phyloP scores from a whole-genome alignment of 129 eudicot species.

The Ambrosia trifida region DNA sequence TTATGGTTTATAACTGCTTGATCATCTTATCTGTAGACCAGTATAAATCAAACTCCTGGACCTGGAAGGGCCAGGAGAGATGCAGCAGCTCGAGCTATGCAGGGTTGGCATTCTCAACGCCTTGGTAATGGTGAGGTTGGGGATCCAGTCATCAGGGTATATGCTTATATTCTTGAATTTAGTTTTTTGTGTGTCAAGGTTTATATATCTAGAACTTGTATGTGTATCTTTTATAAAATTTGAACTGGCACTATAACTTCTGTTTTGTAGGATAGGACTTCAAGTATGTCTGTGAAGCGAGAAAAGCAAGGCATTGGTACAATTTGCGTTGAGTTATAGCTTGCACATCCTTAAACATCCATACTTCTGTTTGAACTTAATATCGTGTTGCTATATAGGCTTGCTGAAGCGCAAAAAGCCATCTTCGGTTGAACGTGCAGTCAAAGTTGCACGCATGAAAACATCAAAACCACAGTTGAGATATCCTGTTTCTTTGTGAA shows the following conservation, averaged over 20 bases:
- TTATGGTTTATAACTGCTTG: background rate
- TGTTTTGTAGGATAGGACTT: slow-evolving; percentile 65
- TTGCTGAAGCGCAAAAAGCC: slow-evolving; percentile 73
- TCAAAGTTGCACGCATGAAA: slow-evolving; percentile 58
- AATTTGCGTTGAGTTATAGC: slow-evolving; percentile 18
- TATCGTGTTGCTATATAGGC: slow-evolving; percentile 43
- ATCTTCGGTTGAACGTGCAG: slow-evolving; percentile 62
- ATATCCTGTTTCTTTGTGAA: slow-evolving; percentile 28
- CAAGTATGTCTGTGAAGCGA: slow-evolving; percentile 50
- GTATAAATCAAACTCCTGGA: slow-evolving; percentile 66
- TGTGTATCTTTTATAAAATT: slow-evolving; percentile 5
- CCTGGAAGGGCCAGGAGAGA: slow-evolving; percentile 93
- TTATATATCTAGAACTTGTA: background rate
- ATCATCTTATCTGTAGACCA: slow-evolving; percentile 41
- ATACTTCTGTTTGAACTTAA: slow-evolving; percentile 5
- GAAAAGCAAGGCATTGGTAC: slow-evolving; percentile 86
- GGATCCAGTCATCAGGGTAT: slow-evolving; percentile 85
- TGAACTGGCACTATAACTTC: slow-evolving; percentile 2
- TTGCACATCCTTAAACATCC: slow-evolving; percentile 1
- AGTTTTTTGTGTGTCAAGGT: background rate
- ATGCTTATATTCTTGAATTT: slow-evolving; percentile 3
- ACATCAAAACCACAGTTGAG: slow-evolving; percentile 72
- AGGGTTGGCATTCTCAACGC: slow-evolving; percentile 97
- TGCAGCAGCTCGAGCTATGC: slow-evolving; percentile 99
- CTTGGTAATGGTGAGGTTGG: slow-evolving; percentile 91